These are phyloP conservation scores for Tuber brumale DNA, from an alignment of 495 filamentous ascomycete species.

Conservation along the genomic window DNA sequence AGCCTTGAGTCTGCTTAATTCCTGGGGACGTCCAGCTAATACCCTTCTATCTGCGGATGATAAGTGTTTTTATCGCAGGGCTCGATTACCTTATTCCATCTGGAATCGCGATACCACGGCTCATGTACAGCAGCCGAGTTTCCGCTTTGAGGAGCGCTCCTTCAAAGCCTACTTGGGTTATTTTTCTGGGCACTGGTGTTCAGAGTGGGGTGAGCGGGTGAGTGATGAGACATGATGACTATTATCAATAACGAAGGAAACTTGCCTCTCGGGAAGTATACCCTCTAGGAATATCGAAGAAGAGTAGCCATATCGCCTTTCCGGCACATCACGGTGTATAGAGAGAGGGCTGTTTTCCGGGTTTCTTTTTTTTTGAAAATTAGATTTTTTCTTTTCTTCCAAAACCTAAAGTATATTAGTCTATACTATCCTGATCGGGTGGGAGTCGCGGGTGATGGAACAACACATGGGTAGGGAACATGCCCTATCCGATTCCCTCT, in stretches of 20 bases:
- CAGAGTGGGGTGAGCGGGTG: background rate
- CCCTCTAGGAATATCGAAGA: background rate
- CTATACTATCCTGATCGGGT: background rate
- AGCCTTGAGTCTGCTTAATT: background rate
- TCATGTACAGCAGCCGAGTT: background rate
- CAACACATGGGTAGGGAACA: background rate
- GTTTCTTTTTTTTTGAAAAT: no score
- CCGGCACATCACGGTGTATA: background rate
- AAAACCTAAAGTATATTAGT: background rate
- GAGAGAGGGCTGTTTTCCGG: background rate
- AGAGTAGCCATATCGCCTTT: background rate
- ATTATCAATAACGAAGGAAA: background rate
- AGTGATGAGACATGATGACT: background rate
- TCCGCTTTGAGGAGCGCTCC: background rate
- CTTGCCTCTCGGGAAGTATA: background rate
- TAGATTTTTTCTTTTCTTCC: background rate
- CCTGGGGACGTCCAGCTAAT: background rate
- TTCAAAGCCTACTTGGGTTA: background rate
- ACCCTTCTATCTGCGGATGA: background rate
- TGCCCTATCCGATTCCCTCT: background rate
- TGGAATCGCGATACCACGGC: background rate
- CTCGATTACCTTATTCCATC: background rate
- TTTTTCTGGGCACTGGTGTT: background rate
- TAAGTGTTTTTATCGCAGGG: background rate
- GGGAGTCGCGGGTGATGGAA: background rate